Conservation (phyloP, 129 eudicot species). For the Artemisia argyi region DNA sequence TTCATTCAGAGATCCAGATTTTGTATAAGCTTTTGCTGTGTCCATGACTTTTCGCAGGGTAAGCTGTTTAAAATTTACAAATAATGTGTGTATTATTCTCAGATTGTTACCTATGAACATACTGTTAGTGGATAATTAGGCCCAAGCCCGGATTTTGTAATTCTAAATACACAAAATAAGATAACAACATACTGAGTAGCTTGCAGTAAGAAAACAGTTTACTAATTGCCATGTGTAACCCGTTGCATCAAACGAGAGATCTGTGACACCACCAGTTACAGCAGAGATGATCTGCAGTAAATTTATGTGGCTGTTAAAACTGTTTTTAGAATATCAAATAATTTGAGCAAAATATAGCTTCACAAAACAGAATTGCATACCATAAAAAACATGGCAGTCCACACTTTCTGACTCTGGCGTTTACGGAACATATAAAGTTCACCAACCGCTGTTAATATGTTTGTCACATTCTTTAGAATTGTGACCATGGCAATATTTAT, state of each 20-base stretch:
- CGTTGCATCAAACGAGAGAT: conserved; percentile 61
- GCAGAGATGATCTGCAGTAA: conserved; percentile 74
- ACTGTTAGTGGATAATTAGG: no score
- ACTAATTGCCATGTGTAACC: conserved; percentile 75
- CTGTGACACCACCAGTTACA: conserved; percentile 76
- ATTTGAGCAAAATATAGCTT: conserved; percentile 15
- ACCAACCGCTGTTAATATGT: conserved; percentile 80
- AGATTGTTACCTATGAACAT: background rate
- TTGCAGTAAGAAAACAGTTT: conserved; percentile 76
- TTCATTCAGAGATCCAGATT: conserved; percentile 79
- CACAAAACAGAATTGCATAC: conserved; percentile 33
- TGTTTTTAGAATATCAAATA: background rate
- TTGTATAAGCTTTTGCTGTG: conserved; percentile 65
- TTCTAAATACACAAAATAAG: background rate
- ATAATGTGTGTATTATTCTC: background rate
- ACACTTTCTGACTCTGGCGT: conserved; percentile 72
- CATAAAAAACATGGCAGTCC: conserved; percentile 88
- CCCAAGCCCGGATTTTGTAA: no score
- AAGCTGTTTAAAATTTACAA: conserved; percentile 50
- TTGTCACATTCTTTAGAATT: conserved; percentile 81
- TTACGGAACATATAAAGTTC: conserved; percentile 72
- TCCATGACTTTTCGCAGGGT: conserved; percentile 77
- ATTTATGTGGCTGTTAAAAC: background rate
- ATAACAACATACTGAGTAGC: conserved; percentile 64
- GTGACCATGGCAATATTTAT: conserved; percentile 91